Evolutionary conservation across 768 basidiomycete species (phyloP).

Genomic region (Hygrocybe coccinea): DNA sequence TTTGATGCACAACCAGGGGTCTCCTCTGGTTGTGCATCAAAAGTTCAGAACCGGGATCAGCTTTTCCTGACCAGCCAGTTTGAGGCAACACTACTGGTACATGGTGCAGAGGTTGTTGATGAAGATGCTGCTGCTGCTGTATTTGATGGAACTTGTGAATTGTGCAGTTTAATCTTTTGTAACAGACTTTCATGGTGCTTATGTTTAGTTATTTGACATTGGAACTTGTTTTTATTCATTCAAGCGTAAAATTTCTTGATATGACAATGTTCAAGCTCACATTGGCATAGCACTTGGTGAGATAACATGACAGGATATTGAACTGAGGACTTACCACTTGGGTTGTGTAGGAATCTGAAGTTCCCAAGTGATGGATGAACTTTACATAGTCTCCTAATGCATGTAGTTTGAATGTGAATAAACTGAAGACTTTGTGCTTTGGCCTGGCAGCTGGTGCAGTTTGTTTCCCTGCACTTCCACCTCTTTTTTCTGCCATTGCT

Average conservation of each 20-base stretch:
- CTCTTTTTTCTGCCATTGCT: not conserved
- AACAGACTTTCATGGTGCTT: slow-evolving; percentile 12
- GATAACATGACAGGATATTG: not conserved
- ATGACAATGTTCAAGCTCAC: slow-evolving; percentile 31
- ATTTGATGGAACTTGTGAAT: not conserved
- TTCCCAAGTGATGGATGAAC: slow-evolving; percentile 6
- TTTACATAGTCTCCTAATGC: slow-evolving; percentile 9
- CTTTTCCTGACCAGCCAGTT: too few relatives aligned
- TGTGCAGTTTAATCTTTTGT: slow-evolving; percentile 3
- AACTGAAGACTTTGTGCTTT: slow-evolving; percentile 9
- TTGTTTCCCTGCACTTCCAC: slow-evolving; percentile 10
- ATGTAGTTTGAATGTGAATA: slow-evolving; percentile 10
- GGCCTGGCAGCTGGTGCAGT: slow-evolving; percentile 19
- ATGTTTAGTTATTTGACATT: slow-evolving; percentile 21
- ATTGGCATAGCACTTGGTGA: slow-evolving; percentile 19
- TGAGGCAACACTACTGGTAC: too few relatives aligned
- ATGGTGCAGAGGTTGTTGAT: not conserved
- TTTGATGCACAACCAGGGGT: too few relatives aligned
- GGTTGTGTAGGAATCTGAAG: slow-evolving; percentile 8
- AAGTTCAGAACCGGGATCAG: too few relatives aligned
- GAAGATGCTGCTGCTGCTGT: not conserved
- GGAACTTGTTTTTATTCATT: slow-evolving; percentile 25
- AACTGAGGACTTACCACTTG: slow-evolving; percentile 3
- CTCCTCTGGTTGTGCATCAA: too few relatives aligned
- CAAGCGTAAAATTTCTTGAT: slow-evolving; percentile 30